Percentiles rank a stretch among this genome's conserved stretches.
phyloP scores from a whole-genome alignment of 805 yeast genomes.

The Wickerhamiella azyma region DNA sequence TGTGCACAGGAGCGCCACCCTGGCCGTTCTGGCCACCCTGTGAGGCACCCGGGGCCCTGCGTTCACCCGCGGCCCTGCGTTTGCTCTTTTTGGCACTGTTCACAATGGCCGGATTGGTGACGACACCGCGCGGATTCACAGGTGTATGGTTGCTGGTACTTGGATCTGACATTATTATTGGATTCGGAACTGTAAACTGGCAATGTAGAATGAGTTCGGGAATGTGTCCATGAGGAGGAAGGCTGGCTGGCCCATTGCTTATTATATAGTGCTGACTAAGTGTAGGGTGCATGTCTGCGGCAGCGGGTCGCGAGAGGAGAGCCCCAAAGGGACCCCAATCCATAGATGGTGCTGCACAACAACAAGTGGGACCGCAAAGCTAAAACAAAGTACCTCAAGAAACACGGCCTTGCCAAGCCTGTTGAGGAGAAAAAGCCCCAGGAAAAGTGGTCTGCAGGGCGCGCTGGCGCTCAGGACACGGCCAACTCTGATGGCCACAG shows the following conservation, averaged over 20 bases:
- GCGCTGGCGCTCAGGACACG: neutral
- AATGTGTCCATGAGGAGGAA: neutral
- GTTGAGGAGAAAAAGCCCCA: neutral
- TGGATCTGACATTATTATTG: neutral
- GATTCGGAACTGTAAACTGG: neutral
- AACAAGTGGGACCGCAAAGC: slow-evolving; percentile 40
- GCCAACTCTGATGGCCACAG: neutral
- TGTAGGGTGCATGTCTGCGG: too few species aligned
- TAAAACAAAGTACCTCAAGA: slow-evolving; percentile 29
- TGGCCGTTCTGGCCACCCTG: neutral
- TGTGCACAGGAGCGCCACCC: neutral
- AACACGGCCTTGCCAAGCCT: slow-evolving; percentile 27
- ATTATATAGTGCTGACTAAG: neutral
- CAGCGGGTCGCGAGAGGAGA: too few species aligned
- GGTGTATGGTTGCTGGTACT: neutral
- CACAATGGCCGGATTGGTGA: slow-evolving; percentile 5
- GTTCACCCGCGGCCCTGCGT: neutral
- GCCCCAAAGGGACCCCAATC: too few species aligned
- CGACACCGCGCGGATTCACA: neutral
- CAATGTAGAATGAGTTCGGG: neutral
- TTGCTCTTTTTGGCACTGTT: neutral
- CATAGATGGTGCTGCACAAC: slow-evolving; percentile 37
- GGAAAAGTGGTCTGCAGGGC: slow-evolving; percentile 4
- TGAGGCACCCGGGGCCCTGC: neutral
- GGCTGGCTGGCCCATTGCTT: neutral